A percentile compares a stretch with the other conserved stretches of the same genome.
Evolutionary conservation across 768 basidiomycete species (phyloP).

Genomic region (Mycena rebaudengoi): DNA sequence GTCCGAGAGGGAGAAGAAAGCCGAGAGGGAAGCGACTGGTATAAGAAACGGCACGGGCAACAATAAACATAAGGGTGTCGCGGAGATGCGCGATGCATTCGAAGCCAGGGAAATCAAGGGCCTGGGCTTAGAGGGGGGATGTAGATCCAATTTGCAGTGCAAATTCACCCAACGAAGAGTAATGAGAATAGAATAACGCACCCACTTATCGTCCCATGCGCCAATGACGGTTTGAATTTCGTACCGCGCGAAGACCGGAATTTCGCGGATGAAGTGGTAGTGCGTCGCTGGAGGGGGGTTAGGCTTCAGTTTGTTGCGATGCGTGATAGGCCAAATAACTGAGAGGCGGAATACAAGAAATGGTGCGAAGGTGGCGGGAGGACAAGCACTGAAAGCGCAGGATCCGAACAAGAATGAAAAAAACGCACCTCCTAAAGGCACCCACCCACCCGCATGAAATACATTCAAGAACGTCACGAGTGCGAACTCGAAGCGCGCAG

Average conservation of each 20-base stretch:
- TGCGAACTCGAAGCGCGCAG: slow-evolving; percentile 59
- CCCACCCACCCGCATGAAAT: slow-evolving; percentile 66
- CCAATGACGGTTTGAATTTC: slow-evolving; percentile 56
- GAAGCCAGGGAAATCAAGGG: no score
- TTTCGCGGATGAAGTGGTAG: slow-evolving; percentile 58
- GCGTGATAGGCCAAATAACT: no score
- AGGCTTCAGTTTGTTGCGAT: no score
- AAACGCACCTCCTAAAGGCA: slow-evolving; percentile 60
- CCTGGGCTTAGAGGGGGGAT: no score
- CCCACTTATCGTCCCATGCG: slow-evolving; percentile 68
- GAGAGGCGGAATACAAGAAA: no score
- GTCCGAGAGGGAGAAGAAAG: neutral
- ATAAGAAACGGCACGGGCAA: no score
- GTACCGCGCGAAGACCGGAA: slow-evolving; percentile 54
- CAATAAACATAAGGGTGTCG: no score
- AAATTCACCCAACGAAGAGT: no score
- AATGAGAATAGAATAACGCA: slow-evolving; percentile 34
- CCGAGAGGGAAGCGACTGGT: no score
- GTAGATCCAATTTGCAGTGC: neutral
- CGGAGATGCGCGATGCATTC: no score
- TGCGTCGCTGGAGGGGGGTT: slow-evolving; percentile 58
- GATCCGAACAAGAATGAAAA: neutral
- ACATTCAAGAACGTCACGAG: slow-evolving; percentile 63
- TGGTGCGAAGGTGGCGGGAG: no score
- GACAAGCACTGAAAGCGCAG: no score